These are phyloP conservation scores for Geoglossum glabrum DNA, from an alignment of 495 filamentous ascomycete species.

Conservation along the genomic window DNA sequence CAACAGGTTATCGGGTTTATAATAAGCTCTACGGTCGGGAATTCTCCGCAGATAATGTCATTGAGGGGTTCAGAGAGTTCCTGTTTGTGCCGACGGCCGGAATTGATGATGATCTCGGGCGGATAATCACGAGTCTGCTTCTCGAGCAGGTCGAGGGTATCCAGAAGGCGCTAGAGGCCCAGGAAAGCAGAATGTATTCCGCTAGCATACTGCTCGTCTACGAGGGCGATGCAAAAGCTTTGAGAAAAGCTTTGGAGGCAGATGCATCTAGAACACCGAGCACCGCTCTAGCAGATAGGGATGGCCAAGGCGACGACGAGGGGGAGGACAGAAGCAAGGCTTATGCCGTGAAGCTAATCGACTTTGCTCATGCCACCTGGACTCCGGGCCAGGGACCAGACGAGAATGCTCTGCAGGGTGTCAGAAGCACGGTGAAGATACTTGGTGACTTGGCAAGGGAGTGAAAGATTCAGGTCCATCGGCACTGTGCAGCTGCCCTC, in stretches of 20 bases:
- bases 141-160: slow-evolving; percentile 44
- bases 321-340: slow-evolving; percentile 49
- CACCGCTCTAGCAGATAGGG: slow-evolving; percentile 2
- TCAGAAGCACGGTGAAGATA: slow-evolving; percentile 51
- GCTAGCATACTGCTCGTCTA: slow-evolving; percentile 79
- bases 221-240: slow-evolving; percentile 60
- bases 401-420: slow-evolving; percentile 59
- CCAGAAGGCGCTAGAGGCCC: slow-evolving; percentile 40
- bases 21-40: slow-evolving; percentile 74
- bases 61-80: slow-evolving; percentile 54
- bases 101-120: slow-evolving; percentile 24
- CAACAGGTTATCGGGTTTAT: slow-evolving; percentile 49
- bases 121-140: slow-evolving; percentile 41
- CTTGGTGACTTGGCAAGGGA: slow-evolving; percentile 19
- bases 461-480: neutral
- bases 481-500: neutral
- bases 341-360: slow-evolving; percentile 72
- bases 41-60: slow-evolving; percentile 50
- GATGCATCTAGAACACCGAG: slow-evolving; percentile 23
- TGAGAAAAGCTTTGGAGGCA: slow-evolving; percentile 44
- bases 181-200: slow-evolving; percentile 89
- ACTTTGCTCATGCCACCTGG: slow-evolving; percentile 90
- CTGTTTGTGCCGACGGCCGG: slow-evolving; percentile 44
- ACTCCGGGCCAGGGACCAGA: slow-evolving; percentile 71
- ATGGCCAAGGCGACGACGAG: slow-evolving; percentile 32